These are phyloP conservation scores for Colletotrichum magnum DNA, from an alignment of 2,329 filamentous ascomycete genomes.

Conservation along the genomic window DNA sequence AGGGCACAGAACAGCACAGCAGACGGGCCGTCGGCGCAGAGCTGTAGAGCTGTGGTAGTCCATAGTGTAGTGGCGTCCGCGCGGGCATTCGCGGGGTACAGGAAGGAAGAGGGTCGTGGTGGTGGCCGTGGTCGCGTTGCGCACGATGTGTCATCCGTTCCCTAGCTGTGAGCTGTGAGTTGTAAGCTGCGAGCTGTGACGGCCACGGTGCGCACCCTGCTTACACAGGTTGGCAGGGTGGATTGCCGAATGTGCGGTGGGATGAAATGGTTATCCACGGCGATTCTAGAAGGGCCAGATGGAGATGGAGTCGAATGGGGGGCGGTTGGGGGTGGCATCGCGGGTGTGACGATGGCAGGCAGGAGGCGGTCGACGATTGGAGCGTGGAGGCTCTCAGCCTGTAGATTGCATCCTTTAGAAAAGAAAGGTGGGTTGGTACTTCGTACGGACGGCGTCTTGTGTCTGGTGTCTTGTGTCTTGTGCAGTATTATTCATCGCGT, in stretches of 20 bases:
- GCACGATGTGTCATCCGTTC: conserved; percentile 35
- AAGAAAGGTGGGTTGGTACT: no score
- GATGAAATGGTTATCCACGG: conserved; percentile 11
- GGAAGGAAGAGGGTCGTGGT: not conserved
- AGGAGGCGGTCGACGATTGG: conserved; percentile 10
- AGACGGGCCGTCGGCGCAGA: not conserved
- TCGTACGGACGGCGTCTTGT: not conserved
- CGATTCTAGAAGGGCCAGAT: conserved; percentile 13
- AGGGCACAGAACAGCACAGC: conserved; percentile 9
- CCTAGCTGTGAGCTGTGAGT: not conserved
- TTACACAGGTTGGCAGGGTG: conserved; percentile 8
- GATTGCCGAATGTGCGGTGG: not conserved
- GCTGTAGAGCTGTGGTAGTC: not conserved
- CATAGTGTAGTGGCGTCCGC: conserved; percentile 1
- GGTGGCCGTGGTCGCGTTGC: conserved; percentile 11
- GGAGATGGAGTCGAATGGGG: not conserved
- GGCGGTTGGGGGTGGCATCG: conserved; percentile 27
- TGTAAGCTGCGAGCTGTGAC: not conserved
- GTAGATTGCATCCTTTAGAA: not conserved
- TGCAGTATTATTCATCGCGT: conserved; percentile 4
- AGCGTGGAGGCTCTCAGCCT: not conserved
- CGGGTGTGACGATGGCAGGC: conserved; percentile 23
- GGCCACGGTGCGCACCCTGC: conserved; percentile 14
- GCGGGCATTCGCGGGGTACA: conserved; percentile 30
- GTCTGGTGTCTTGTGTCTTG: not conserved